A percentile compares a stretch with the other conserved stretches of the same genome.
Conservation (phyloP, 2,329 filamentous ascomycete species). For the Elsinoe arachidis region DNA sequence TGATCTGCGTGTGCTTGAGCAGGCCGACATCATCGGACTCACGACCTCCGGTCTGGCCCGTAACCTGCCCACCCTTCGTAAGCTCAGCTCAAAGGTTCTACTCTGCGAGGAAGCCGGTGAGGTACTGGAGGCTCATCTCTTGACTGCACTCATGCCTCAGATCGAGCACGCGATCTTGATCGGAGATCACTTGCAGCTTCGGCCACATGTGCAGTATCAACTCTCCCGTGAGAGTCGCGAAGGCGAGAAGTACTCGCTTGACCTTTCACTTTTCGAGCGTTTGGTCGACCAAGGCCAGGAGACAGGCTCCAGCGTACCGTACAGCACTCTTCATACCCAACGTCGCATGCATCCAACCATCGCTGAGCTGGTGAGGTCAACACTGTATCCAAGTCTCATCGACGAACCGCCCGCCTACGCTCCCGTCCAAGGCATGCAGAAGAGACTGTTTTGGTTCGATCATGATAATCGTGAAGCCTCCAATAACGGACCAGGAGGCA, state of each 20-base stretch:
- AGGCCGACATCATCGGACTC: constrained; percentile 48
- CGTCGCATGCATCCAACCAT: constrained; percentile 58
- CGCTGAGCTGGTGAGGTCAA: constrained; percentile 47
- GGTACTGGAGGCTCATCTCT: constrained; percentile 54
- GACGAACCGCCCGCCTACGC: constrained; percentile 44
- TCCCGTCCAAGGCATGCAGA: constrained; percentile 45
- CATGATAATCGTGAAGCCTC: constrained; percentile 43
- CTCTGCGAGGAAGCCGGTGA: constrained; percentile 62
- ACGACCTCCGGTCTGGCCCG: constrained; percentile 53
- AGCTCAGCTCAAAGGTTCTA: constrained; percentile 47
- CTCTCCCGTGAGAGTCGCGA: constrained; percentile 43
- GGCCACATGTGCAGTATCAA: constrained; percentile 47
- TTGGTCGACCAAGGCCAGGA: constrained; percentile 31
- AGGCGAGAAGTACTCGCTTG: constrained; percentile 46
- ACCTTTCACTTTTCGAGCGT: constrained; percentile 55
- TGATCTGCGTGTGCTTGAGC: constrained; percentile 31
- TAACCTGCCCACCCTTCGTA: constrained; percentile 42
- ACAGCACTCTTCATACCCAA: constrained; percentile 47
- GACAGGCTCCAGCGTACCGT: constrained; percentile 25
- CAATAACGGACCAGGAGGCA: constrained; percentile 25
- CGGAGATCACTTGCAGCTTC: constrained; percentile 54
- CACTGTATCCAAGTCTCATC: constrained; percentile 48
- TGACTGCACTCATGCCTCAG: constrained; percentile 51
- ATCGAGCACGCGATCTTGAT: constrained; percentile 55
- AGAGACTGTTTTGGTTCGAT: constrained; percentile 54